These are phyloP conservation scores for Chernovozyma aurita DNA, from an alignment of 1,139 yeast species.

Conservation along the genomic window DNA sequence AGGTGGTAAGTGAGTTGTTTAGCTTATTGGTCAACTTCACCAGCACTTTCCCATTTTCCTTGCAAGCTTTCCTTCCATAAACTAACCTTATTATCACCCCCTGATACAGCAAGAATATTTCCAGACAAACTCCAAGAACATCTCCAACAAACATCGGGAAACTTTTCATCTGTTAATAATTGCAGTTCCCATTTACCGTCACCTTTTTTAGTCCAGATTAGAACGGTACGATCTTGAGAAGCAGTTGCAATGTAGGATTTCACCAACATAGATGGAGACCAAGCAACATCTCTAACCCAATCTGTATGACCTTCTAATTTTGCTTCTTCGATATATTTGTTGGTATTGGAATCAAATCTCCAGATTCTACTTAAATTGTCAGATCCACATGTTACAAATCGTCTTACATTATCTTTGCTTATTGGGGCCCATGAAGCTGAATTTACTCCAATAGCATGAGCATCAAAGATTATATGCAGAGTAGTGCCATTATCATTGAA, in stretches of 20 bases:
- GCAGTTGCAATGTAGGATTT: slow-evolving; percentile 96
- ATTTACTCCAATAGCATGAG: slow-evolving; percentile 92
- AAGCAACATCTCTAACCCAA: slow-evolving; percentile 98
- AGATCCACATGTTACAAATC: slow-evolving; percentile 93
- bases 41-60: slow-evolving; percentile 96
- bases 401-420: slow-evolving; percentile 38
- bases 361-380: slow-evolving; percentile 92
- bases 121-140: slow-evolving; percentile 98
- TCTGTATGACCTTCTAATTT: slow-evolving; percentile 86
- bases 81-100: slow-evolving; percentile 94
- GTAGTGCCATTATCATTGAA: slow-evolving; percentile 89
- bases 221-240: slow-evolving; percentile 92
- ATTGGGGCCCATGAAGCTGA: slow-evolving; percentile 96
- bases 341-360: slow-evolving; percentile 58
- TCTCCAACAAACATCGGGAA: slow-evolving; percentile 98
- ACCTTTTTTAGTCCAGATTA: slow-evolving; percentile 83
- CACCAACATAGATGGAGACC: slow-evolving; percentile 90
- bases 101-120: slow-evolving; percentile 89
- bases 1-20: too few species aligned
- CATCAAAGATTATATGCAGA: slow-evolving; percentile 59
- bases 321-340: slow-evolving; percentile 68
- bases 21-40: slow-evolving; percentile 75
- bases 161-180: slow-evolving; percentile 68
- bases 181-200: slow-evolving; percentile 78
- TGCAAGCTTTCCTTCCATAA: slow-evolving; percentile 93